phyloP scores from a whole-genome alignment of 2,329 filamentous ascomycete genomes.

The Fusarium devonianum region DNA sequence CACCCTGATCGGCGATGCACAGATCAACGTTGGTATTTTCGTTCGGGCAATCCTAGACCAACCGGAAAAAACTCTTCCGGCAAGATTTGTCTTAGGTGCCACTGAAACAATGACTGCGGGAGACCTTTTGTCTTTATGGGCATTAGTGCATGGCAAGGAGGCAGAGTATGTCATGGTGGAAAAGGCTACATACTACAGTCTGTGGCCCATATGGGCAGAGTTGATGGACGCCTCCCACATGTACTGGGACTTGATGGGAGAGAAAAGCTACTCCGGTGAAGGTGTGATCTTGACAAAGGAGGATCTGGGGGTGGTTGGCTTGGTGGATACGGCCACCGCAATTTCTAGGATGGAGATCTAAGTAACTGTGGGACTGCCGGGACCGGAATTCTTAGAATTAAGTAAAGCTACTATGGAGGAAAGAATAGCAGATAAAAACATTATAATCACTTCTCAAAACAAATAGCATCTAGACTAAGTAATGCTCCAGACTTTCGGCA shows the following conservation, averaged over 20 bases:
- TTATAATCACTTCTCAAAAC: no score
- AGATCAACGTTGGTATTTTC: slow-evolving; percentile 45
- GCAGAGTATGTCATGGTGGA: slow-evolving; percentile 38
- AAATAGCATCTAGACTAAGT: no score
- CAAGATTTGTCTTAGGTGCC: slow-evolving; percentile 42
- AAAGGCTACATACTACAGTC: slow-evolving; percentile 37
- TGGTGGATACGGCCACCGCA: slow-evolving; percentile 19
- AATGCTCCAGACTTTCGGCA: no score
- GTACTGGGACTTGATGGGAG: slow-evolving; percentile 38
- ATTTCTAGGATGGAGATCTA: slow-evolving; percentile 8
- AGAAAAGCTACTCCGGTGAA: slow-evolving; percentile 37
- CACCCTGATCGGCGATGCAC: slow-evolving; percentile 42
- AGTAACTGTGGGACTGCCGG: no score
- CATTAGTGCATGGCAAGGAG: slow-evolving; percentile 35
- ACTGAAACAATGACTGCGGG: slow-evolving; percentile 36
- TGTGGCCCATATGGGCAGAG: slow-evolving; percentile 44
- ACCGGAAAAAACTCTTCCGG: slow-evolving; percentile 40
- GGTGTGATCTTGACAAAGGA: slow-evolving; percentile 33
- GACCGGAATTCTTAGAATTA: no score
- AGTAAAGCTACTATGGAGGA: no score
- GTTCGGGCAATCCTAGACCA: slow-evolving; percentile 44
- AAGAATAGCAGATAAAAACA: no score
- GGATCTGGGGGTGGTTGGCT: slow-evolving; percentile 37
- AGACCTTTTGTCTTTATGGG: slow-evolving; percentile 44
- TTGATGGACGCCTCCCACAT: slow-evolving; percentile 41